Conservation (phyloP, 176 grass and related monocot species). For the Eragrostis curvula region DNA sequence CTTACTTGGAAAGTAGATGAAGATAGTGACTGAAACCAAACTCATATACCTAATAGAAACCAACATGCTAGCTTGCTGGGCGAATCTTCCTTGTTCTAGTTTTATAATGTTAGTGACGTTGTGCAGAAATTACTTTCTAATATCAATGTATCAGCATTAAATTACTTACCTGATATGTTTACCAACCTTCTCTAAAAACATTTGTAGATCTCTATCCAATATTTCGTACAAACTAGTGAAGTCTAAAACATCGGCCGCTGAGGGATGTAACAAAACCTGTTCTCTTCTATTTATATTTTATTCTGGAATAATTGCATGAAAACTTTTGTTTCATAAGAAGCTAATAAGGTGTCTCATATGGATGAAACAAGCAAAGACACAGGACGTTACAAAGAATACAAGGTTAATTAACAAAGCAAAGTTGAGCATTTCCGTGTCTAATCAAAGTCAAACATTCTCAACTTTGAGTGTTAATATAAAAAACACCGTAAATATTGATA, state of each 20-base stretch:
- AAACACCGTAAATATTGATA: too few species aligned
- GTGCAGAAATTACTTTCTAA: not conserved
- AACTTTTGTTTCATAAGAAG: not conserved
- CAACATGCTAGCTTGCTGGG: not conserved
- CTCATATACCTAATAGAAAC: not conserved
- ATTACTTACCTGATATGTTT: not conserved
- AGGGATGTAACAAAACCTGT: not conserved
- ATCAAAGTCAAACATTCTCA: too few species aligned
- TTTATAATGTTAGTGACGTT: not conserved
- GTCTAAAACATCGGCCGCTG: not conserved
- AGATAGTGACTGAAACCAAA: conserved; percentile 15
- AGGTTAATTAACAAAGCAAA: too few species aligned
- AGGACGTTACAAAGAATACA: too few species aligned
- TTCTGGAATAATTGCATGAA: not conserved
- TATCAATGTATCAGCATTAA: not conserved
- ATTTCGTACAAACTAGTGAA: not conserved
- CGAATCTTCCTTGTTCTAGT: not conserved
- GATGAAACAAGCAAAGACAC: too few species aligned
- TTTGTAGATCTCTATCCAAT: not conserved
- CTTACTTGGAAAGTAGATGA: conserved; percentile 8
- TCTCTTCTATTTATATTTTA: not conserved
- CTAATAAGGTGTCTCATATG: not conserved
- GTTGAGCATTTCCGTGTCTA: too few species aligned
- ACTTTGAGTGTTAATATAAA: too few species aligned
- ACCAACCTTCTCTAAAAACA: not conserved